phyloP scores from a whole-genome alignment of 202 grass and related monocot species.

The Schoenoplectus tabernaemontani region DNA sequence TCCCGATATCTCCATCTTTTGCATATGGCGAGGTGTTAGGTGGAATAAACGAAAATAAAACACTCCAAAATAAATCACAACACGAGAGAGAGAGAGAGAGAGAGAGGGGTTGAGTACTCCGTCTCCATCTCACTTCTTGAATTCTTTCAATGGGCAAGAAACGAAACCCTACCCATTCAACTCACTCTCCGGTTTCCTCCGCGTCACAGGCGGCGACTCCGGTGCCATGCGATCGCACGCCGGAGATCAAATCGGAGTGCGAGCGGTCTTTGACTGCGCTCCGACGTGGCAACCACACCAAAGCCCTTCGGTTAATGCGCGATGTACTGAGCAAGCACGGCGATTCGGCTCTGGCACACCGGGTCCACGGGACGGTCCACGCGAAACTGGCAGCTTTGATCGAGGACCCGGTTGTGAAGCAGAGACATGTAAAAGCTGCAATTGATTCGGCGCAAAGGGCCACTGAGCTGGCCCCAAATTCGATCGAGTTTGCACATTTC shows the following conservation, averaged over 20 bases:
- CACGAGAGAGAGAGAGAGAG: not conserved
- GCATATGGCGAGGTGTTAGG: conserved; percentile 4
- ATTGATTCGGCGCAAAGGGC: conserved; percentile 46
- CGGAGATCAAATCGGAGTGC: conserved; percentile 49
- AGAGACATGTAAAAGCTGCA: conserved; percentile 44
- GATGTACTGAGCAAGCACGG: conserved; percentile 44
- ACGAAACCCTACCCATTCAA: conserved; percentile 58
- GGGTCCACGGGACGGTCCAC: conserved; percentile 59
- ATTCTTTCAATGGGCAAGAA: conserved; percentile 52
- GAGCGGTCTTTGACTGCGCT: conserved; percentile 13
- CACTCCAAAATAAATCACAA: not conserved
- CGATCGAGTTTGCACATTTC: conserved; percentile 81
- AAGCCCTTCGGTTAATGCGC: conserved; percentile 56
- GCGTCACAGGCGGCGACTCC: not conserved
- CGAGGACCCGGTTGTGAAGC: conserved; percentile 55
- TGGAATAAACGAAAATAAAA: conserved; percentile 3
- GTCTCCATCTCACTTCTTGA: not conserved
- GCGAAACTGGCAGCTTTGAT: conserved; percentile 25
- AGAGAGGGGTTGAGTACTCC: not conserved
- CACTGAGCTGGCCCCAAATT: conserved; percentile 57
- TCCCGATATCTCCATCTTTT: not conserved
- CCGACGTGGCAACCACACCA: conserved; percentile 55
- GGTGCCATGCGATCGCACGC: conserved; percentile 8
- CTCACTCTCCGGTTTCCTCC: conserved; percentile 8
- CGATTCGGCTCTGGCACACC: conserved; percentile 52